Percentiles rank a stretch among this genome's conserved stretches.
These are phyloP conservation scores for Tetracladium marchalianum DNA, from an alignment of 495 filamentous ascomycete species.

Conservation along the genomic window DNA sequence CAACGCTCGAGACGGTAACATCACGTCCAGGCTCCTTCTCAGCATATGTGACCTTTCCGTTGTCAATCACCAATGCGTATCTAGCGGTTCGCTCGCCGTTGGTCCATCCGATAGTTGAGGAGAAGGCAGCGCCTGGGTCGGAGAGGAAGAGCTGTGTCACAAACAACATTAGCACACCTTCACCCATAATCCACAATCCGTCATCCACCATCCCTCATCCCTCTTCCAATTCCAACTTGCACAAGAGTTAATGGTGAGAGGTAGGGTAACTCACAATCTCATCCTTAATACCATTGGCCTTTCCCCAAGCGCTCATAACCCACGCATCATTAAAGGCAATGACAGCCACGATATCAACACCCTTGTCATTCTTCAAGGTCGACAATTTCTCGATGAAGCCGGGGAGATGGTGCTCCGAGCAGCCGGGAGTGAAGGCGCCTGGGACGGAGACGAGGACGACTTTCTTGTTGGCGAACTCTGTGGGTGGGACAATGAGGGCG, in stretches of 20 bases:
- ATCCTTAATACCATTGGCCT: conserved; percentile 76
- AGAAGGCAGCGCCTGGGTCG: conserved; percentile 69
- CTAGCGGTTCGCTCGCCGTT: conserved; percentile 63
- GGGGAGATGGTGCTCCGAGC: conserved; percentile 77
- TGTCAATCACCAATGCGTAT: conserved; percentile 80
- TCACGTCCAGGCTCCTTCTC: conserved; percentile 66
- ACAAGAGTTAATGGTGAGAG: neutral
- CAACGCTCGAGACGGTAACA: conserved; percentile 62
- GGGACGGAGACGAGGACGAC: conserved; percentile 85
- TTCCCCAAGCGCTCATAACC: conserved; percentile 94
- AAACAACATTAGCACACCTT: neutral
- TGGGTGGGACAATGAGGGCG: neutral
- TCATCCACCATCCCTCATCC: neutral
- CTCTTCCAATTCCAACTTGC: too few species aligned
- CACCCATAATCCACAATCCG: too few species aligned
- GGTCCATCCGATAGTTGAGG: conserved; percentile 75
- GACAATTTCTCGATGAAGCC: conserved; percentile 69
- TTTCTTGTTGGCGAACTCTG: conserved; percentile 79
- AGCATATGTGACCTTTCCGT: conserved; percentile 83
- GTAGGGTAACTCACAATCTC: conserved; percentile 51
- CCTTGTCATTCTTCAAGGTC: conserved; percentile 62
- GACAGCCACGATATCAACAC: conserved; percentile 76
- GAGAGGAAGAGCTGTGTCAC: conserved; percentile 69
- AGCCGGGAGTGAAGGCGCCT: conserved; percentile 92
- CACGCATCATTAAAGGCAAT: conserved; percentile 86